Conservation (phyloP, 2,329 filamentous ascomycete genomes). For the Colletotrichum australisinense region DNA sequence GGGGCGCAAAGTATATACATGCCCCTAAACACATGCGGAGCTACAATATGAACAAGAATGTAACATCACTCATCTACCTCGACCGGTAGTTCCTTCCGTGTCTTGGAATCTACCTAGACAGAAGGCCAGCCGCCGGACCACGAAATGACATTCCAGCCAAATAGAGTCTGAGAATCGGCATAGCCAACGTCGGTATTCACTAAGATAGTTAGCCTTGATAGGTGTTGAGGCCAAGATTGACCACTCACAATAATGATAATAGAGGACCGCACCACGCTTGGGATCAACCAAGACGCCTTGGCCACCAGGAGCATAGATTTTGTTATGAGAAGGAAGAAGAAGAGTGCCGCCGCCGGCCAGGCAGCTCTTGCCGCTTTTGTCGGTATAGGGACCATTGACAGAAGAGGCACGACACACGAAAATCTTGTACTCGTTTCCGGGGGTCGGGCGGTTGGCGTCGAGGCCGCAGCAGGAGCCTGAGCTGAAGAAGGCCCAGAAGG, state of each 20-base stretch:
- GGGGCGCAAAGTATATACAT: neutral
- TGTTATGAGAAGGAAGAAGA: slow-evolving; percentile 69
- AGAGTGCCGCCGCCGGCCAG: slow-evolving; percentile 70
- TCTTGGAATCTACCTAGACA: slow-evolving; percentile 8
- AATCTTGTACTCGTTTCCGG: slow-evolving; percentile 74
- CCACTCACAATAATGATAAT: slow-evolving; percentile 47
- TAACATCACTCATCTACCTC: neutral
- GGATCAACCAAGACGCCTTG: slow-evolving; percentile 57
- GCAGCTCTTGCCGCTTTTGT: slow-evolving; percentile 64
- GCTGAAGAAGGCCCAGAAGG: slow-evolving; percentile 75
- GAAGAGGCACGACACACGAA: slow-evolving; percentile 69
- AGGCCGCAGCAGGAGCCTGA: slow-evolving; percentile 72
- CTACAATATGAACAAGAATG: slow-evolving; percentile 23
- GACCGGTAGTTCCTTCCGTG: neutral
- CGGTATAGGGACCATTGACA: slow-evolving; percentile 66
- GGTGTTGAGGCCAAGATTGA: neutral
- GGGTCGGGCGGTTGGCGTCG: slow-evolving; percentile 59
- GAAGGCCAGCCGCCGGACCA: slow-evolving; percentile 62
- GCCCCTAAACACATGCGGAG: neutral
- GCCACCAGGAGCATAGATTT: slow-evolving; percentile 73
- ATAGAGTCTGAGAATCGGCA: slow-evolving; percentile 56
- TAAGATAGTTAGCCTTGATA: neutral
- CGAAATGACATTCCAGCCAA: slow-evolving; percentile 62
- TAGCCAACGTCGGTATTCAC: slow-evolving; percentile 48
- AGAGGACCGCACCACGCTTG: slow-evolving; percentile 53